phyloP scores from a whole-genome alignment of 78 protist genomes.

The Neovahlkampfia damariscottae region DNA sequence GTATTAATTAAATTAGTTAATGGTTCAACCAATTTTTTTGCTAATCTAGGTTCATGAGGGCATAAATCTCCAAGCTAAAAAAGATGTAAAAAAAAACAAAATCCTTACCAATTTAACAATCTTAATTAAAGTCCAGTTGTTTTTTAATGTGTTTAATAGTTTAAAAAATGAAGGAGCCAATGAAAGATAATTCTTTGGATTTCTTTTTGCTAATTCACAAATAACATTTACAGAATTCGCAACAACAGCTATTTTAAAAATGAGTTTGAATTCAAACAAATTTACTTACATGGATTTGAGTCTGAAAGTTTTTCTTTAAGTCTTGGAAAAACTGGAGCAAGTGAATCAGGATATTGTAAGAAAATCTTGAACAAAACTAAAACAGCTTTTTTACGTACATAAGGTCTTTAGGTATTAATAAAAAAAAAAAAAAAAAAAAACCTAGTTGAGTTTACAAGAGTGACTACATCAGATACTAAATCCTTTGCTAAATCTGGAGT shows the following conservation, averaged over 20 bases:
- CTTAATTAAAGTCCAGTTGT: conserved; percentile 94
- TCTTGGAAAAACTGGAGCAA: conserved; percentile 82
- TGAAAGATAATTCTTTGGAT: conserved; percentile 86
- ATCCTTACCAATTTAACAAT: conserved; percentile 81
- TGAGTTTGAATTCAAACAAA: neutral
- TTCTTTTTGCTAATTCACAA: conserved; percentile 86
- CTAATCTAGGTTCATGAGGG: conserved; percentile 85
- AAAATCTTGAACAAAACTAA: conserved; percentile 69
- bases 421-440: too few relatives aligned
- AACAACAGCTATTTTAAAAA: conserved; percentile 35
- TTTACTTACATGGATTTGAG: conserved; percentile 34
- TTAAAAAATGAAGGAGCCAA: conserved; percentile 80
- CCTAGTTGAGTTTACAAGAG: conserved; percentile 41
- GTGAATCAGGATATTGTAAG: conserved; percentile 81
- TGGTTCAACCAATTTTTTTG: conserved; percentile 81
- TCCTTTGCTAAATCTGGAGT: conserved; percentile 84
- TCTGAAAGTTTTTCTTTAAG: conserved; percentile 77
- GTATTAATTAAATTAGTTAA: conserved; percentile 67
- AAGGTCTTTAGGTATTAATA: conserved; percentile 59
- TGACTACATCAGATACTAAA: conserved; percentile 71
- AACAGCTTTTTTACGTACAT: conserved; percentile 70
- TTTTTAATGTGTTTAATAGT: conserved; percentile 47
- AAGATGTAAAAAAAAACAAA: conserved; percentile 20
- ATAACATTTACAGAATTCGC: conserved; percentile 86
- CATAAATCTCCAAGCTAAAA: conserved; percentile 71